Base-by-base conservation (phyloP, 495 filamentous ascomycete genomes). In the Aspergillus egyptiacus region DNA sequence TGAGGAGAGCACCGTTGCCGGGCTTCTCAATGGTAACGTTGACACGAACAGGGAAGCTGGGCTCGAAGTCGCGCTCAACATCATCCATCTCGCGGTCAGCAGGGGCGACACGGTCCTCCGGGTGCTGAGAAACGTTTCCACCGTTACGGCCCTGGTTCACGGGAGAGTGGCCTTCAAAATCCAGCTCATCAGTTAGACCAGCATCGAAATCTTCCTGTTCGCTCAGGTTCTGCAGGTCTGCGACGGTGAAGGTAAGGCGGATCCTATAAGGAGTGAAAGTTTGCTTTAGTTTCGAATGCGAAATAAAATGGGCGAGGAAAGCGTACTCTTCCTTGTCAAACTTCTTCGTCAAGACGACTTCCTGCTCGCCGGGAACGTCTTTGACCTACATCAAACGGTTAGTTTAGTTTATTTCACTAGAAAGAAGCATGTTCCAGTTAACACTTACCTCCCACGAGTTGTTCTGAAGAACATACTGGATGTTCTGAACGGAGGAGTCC, bases 241-340 rank as follows among this genome's bases (percentile, higher is more conserved):
- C 82, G 63, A 96, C 90, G 54, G 90, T 93, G 77, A 98, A 98
- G 53, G 83, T 82, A 54, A 97, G 80, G 48, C 83, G 83, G 73
- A 99, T 95, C 54, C 89, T 95, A 38, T 43, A 48, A 25, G 18
- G 45, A 41, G 17, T 19, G 18, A 22, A 5, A 34, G 36, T 17
- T 32, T 6, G 3, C 1, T 10, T 14, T 42, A 9, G 11, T 30
- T 7, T 24, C 10, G 30, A 13, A 5, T 10, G 22, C 4, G 18
- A 15, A 3, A 15, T 25, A 25, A 1, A 6, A 22, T 31, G n/a
- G 14, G n/a, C 23, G 19, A 13, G 37, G 32, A 15, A 2, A 23
- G 68, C 82, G 67, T 70, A 94, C 88, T 79, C 87, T 74, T 99
- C 93, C 60, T 91, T 83, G 60, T 85, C 86, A 52, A 87, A 91